Evolutionary conservation across 2,329 filamentous ascomycete species (phyloP).

Genomic region (Ceratocystis huliohia): DNA sequence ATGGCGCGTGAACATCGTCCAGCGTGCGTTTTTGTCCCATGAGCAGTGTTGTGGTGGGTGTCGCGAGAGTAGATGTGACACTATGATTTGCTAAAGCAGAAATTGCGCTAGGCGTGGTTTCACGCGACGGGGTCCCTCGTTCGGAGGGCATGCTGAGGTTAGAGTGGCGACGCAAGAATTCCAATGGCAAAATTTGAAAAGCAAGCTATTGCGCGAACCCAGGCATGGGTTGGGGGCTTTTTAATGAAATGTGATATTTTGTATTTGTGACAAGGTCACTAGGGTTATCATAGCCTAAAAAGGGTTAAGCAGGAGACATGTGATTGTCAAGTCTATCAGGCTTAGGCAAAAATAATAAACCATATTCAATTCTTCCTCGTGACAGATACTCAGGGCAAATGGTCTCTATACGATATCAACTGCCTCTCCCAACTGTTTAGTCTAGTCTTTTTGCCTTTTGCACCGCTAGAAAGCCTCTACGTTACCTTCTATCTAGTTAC

Average conservation of each 20-base stretch:
- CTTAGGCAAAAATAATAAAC: not conserved
- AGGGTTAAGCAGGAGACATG: not conserved
- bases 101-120: slow-evolving; percentile 9
- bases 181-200: not conserved
- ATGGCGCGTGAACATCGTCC: slow-evolving; percentile 57
- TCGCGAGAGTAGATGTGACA: not conserved
- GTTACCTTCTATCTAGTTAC: not conserved
- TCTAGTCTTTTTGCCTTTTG: not conserved
- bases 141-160: slow-evolving; percentile 6
- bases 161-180: not conserved
- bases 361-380: not conserved
- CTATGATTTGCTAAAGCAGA: not conserved
- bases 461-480: not conserved
- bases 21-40: slow-evolving; percentile 53
- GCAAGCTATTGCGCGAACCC: not conserved
- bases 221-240: not conserved
- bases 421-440: not conserved
- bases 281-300: not conserved
- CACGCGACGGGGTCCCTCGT: slow-evolving; percentile 17
- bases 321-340: not conserved
- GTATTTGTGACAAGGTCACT: not conserved
- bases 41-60: slow-evolving; percentile 32
- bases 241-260: not conserved
- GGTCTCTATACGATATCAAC: not conserved
- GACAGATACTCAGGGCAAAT: not conserved